Base-by-base conservation (phyloP, 1,284 basidiomycete species). In the Heterobasidion annosum region DNA sequence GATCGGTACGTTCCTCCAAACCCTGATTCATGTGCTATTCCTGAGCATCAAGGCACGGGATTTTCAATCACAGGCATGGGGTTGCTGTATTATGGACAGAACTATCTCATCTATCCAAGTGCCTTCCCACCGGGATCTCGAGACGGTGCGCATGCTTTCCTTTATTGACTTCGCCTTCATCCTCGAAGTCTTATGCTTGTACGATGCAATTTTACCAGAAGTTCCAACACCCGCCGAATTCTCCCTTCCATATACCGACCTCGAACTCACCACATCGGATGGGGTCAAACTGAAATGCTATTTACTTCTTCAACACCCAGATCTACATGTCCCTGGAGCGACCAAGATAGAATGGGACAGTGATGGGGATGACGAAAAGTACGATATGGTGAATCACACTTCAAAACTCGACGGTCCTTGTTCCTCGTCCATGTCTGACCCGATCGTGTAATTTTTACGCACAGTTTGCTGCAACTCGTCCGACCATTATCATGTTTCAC, bases 401-500 rank as follows among this genome's bases (percentile, higher is more conserved):
- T 25, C 25, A 25, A 25, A 25, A 5, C 18, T 25, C 25, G 25
- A 25, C 3, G 25, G 25, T 25, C 25, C 4, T 3, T 25, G 25
- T 25, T 25, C 25, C 25, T 25, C 25, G 25, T 25, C 25, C 4
- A 25, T 5, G 25, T 25, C 25, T 25, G 25, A 25, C 25, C 25
- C 25, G 5, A 25, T 25, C 25, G 4, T 25, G 25, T 5, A 2
- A 25, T 5, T 25, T n/a, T 40, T n/a, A 40, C n/a, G 10, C 37
- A 40, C 37, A 88, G 83, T 88, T 85, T 62, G 78, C 82, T 16
- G 75, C 82, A 1, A 79, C 75, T 32, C 74, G 91, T 15, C 93
- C 93, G 1, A 95, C 92, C 0, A 76, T 96, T 1, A 68, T 96
- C 53, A 90, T 96, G 82, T 92, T 95, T 59, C 93, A 96, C 62